Percentiles rank a stretch among this genome's conserved stretches.
These are phyloP conservation scores for Metschnikowia vanudenii DNA, from an alignment of 805 yeast species.

Conservation along the genomic window DNA sequence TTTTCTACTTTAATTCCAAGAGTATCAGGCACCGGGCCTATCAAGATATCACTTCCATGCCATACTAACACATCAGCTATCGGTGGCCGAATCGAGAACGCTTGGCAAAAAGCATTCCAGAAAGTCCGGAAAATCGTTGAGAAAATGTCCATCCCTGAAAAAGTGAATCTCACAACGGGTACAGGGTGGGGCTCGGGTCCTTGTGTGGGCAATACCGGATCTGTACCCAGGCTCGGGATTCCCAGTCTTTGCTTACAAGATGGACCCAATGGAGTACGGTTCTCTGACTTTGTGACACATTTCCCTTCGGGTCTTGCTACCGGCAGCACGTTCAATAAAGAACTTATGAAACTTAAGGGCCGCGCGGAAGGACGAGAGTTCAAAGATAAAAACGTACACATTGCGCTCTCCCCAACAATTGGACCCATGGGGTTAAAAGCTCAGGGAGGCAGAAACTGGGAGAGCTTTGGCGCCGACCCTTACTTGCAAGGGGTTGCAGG, in stretches of 20 bases:
- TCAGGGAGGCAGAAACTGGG: conserved; percentile 66
- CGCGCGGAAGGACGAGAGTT: conserved; percentile 57
- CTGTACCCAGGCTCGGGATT: conserved; percentile 53
- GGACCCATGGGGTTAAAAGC: conserved; percentile 65
- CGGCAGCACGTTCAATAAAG: conserved; percentile 57
- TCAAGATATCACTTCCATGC: too few species aligned
- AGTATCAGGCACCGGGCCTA: too few species aligned
- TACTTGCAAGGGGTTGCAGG: conserved; percentile 57
- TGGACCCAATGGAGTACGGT: conserved; percentile 61
- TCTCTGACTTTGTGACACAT: conserved; percentile 53
- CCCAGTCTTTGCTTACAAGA: conserved; percentile 59
- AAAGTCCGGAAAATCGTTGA: conserved; percentile 55
- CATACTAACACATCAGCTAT: conserved; percentile 21
- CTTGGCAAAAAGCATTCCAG: conserved; percentile 58
- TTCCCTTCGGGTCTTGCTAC: conserved; percentile 61
- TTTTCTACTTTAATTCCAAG: too few species aligned
- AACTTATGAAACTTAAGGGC: conserved; percentile 51
- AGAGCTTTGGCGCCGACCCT: conserved; percentile 62
- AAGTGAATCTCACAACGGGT: conserved; percentile 62
- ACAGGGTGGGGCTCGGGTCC: conserved; percentile 65
- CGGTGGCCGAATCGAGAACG: conserved; percentile 49
- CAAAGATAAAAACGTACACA: conserved; percentile 52
- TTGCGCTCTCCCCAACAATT: conserved; percentile 54
- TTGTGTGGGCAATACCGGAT: conserved; percentile 61
- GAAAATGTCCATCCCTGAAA: conserved; percentile 56